phyloP scores from a whole-genome alignment of 257 asterid species.

The Solanum chaucha region DNA sequence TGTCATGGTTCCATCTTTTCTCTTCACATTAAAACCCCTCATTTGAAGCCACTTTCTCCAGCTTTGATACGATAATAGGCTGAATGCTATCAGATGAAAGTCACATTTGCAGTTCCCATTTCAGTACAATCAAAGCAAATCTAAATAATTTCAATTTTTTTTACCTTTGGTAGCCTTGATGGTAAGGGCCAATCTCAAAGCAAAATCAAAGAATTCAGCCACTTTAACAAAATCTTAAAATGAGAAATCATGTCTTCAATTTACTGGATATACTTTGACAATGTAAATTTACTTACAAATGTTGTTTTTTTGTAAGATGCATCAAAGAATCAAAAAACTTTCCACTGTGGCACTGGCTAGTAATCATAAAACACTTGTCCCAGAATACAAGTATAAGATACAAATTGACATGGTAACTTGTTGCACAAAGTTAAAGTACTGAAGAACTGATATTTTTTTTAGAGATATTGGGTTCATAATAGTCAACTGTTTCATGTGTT shows the following conservation, averaged over 20 bases:
- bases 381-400: background rate
- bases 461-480: background rate
- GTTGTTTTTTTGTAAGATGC: too few species aligned
- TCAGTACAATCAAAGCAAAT: background rate
- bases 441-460: background rate
- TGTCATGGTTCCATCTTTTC: slow-evolving; percentile 44
- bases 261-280: too few species aligned
- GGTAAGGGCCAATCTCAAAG: background rate
- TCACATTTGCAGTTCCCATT: background rate
- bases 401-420: background rate
- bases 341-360: too few species aligned
- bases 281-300: too few species aligned
- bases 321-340: too few species aligned
- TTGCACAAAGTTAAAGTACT: background rate
- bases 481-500: background rate
- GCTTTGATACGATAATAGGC: slow-evolving; percentile 37
- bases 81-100: background rate
- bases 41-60: slow-evolving; percentile 50
- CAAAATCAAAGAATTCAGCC: background rate
- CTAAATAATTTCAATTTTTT: background rate
- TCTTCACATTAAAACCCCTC: slow-evolving; percentile 53
- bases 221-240: background rate
- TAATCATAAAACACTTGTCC: too few species aligned
- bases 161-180: background rate
- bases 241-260: too few species aligned